These are phyloP conservation scores for Ilyonectria robusta DNA, from an alignment of 2,329 filamentous ascomycete species.

Conservation along the genomic window DNA sequence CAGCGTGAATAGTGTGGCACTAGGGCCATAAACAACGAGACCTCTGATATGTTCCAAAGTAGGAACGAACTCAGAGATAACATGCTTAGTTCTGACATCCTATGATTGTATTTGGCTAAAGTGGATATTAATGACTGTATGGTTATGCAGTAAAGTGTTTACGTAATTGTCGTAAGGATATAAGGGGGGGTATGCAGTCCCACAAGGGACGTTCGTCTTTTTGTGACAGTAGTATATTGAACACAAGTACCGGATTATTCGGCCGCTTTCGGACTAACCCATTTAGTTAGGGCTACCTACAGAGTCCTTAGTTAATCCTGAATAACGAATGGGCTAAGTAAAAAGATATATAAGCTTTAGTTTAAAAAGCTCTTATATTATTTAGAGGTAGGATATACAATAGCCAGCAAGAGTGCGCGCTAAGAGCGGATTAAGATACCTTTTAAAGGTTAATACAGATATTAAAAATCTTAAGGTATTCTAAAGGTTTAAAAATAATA, in stretches of 20 bases:
- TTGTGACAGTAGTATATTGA: too few species aligned
- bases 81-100: conserved; percentile 97
- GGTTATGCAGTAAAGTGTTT: conserved; percentile 60
- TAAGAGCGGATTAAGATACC: too few species aligned
- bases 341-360: too few species aligned
- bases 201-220: too few species aligned
- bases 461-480: too few species aligned
- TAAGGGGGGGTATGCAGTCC: too few species aligned
- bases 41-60: conserved; percentile 86
- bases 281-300: conserved; percentile 91
- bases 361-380: too few species aligned
- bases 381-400: too few species aligned
- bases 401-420: too few species aligned
- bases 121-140: conserved; percentile 52
- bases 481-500: too few species aligned
- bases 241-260: conserved; percentile 92
- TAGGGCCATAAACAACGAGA: conserved; percentile 89
- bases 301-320: conserved; percentile 84
- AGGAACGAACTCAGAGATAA: conserved; percentile 89
- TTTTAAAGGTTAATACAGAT: too few species aligned
- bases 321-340: conserved; percentile 88
- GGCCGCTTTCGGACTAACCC: conserved; percentile 97
- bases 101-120: conserved; percentile 89
- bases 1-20: conserved; percentile 93
- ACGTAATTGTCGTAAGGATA: too few species aligned